phyloP scores from a whole-genome alignment of 23 red algal genomes.

The Agarophyton chilense region DNA sequence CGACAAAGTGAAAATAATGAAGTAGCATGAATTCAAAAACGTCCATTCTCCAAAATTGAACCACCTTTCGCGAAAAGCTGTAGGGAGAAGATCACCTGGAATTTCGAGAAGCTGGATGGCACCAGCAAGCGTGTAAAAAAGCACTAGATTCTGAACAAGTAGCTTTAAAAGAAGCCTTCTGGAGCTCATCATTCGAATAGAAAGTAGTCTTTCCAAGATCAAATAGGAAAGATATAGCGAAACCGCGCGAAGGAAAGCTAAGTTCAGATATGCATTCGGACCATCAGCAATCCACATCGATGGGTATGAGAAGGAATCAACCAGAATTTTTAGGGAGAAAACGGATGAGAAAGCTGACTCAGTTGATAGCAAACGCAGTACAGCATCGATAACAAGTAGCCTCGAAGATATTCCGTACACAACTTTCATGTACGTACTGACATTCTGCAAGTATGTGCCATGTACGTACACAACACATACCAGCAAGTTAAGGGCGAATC shows the following conservation, averaged over 20 bases:
- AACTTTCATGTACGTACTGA: constrained; percentile 31
- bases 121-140: constrained; percentile 68
- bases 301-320: constrained; percentile 62
- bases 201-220: constrained; percentile 26
- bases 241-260: constrained; percentile 60
- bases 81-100: constrained; percentile 44
- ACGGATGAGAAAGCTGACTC: constrained; percentile 54
- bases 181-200: constrained; percentile 47
- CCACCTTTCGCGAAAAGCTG: constrained; percentile 38
- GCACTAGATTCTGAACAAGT: constrained; percentile 30
- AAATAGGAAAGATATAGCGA: constrained; percentile 30
- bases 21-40: constrained; percentile 75
- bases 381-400: constrained; percentile 44
- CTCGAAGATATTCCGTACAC: constrained; percentile 28
- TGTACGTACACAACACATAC: constrained; percentile 62
- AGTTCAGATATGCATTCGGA: constrained; percentile 65
- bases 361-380: constrained; percentile 17
- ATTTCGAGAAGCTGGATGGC: constrained; percentile 77
- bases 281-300: constrained; percentile 55
- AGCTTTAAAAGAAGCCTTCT: constrained; percentile 61
- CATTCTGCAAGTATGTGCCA: constrained; percentile 60
- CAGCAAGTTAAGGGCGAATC: constrained; percentile 25
- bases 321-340: constrained; percentile 12
- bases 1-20: constrained; percentile 77
- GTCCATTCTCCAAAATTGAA: constrained; percentile 60